A percentile compares a stretch with the other conserved stretches of the same genome.
Conservation (phyloP, 2,329 filamentous ascomycete genomes). For the Beauveria sp. region DNA sequence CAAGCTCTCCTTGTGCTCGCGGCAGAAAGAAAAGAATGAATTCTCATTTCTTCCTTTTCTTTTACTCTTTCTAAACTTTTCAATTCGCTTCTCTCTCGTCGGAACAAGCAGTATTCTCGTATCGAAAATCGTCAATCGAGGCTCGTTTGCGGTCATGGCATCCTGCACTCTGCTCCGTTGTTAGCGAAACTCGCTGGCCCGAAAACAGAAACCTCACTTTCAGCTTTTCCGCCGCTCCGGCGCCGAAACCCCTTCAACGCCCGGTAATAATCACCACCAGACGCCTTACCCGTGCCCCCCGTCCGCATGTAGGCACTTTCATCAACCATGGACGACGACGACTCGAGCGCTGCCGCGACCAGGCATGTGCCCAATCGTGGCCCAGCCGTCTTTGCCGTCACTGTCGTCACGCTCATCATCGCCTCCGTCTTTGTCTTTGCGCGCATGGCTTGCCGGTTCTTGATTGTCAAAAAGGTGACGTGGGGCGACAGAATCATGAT, state of each 20-base stretch:
- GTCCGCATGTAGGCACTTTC: not conserved
- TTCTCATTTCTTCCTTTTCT: too few relatives aligned
- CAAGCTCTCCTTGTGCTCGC: not conserved
- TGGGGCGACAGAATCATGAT: conserved; percentile 79
- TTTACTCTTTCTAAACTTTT: not conserved
- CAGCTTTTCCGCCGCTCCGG: not conserved
- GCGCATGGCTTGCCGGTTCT: conserved; percentile 64
- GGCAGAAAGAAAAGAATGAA: not conserved
- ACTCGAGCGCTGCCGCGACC: conserved; percentile 1
- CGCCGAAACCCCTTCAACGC: not conserved
- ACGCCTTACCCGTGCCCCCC: not conserved
- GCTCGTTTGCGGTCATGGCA: conserved; percentile 1
- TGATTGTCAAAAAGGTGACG: conserved; percentile 63
- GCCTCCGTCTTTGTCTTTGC: conserved; percentile 68
- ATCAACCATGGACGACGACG: conserved; percentile 3
- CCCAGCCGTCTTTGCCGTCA: conserved; percentile 60
- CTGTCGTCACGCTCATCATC: conserved; percentile 59
- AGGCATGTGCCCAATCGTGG: conserved; percentile 41
- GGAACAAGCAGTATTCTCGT: too few relatives aligned
- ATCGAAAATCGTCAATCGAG: not conserved
- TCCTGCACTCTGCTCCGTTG: not conserved
- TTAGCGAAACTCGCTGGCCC: not conserved
- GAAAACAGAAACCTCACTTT: not conserved
- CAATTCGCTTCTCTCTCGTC: not conserved
- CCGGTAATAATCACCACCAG: not conserved